Evolutionary conservation across 768 basidiomycete species (phyloP), one percentile per base, ranked within the genome.

Genomic region (Tylopilus vinaceipallidus): DNA sequence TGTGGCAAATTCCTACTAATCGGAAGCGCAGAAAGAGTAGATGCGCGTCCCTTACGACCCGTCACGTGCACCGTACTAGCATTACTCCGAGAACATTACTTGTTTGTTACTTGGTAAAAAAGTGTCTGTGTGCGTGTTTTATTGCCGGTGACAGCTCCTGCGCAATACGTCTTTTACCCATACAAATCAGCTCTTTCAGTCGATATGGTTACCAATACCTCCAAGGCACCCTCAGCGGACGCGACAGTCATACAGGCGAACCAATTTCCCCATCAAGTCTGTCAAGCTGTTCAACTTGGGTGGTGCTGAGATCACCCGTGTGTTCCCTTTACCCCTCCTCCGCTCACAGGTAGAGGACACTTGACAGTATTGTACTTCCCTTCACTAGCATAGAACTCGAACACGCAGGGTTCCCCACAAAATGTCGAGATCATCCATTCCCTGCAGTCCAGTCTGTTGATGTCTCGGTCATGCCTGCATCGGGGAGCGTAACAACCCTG

Each of bases 261-360:
- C 35, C n/a, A n/a, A n/a, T n/a, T n/a, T n/a, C n/a, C n/a, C n/a
- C n/a, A 49, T 65, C 40, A 59, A 56, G 14, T 49, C 52, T 6
- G 53, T 63, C 34, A 62, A 57, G n/a, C 6, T 62, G 14, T 59
- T 63, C 30, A 23, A 32, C 35, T 54, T 45, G 5, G 29, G 48
- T 20, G 26, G 41, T 10, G 57, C 50, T 43, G 57, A 62, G 26
- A 35, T 65, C 11, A 54, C 54, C 32, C 60, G 63, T 17, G 41
- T 22, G 4, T 56, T 65, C 19, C 50, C 62, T 2, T 52, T 58
- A 12, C 33, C 57, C 19, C 52, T 52, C 37, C 48, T 52, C 32
- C 26, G 34, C n/a, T 45, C 46, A 14, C 48, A n/a, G n/a, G n/a
- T n/a, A n/a, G n/a, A n/a, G n/a, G n/a, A 53, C 45, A 26, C 9